A percentile compares a stretch with the other conserved stretches of the same genome.
Conservation (phyloP, 1,284 basidiomycete species). For the Xerocomus tenax region DNA sequence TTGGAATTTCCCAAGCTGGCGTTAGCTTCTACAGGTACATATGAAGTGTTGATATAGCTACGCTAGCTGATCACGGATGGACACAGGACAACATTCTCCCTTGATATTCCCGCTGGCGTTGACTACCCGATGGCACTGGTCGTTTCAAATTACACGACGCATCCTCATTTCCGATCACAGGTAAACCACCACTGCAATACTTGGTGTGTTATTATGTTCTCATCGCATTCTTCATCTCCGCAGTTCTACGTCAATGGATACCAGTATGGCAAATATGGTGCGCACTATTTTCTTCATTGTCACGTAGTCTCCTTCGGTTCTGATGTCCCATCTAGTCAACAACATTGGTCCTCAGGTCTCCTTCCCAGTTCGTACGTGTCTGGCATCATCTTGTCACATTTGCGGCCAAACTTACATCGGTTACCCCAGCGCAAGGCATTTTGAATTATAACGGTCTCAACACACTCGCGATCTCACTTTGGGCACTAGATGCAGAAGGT, state of each 20-base stretch:
- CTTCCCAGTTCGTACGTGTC: slow-evolving; percentile 24
- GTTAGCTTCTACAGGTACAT: slow-evolving; percentile 35
- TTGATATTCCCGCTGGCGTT: slow-evolving; percentile 37
- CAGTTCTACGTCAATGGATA: slow-evolving; percentile 27
- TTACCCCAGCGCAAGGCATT: slow-evolving; percentile 40
- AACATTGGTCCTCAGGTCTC: slow-evolving; percentile 22
- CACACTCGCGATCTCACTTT: slow-evolving; percentile 42
- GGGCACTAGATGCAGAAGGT: slow-evolving; percentile 35
- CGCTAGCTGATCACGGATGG: slow-evolving; percentile 1
- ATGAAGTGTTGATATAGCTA: neutral
- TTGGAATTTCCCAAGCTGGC: slow-evolving; percentile 34
- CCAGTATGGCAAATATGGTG: slow-evolving; percentile 27
- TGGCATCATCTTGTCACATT: neutral
- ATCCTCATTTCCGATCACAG: slow-evolving; percentile 35
- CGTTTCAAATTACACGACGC: slow-evolving; percentile 33
- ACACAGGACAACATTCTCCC: slow-evolving; percentile 37
- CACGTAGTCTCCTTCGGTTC: neutral
- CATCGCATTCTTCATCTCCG: neutral
- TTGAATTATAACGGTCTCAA: slow-evolving; percentile 42
- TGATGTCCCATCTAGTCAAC: slow-evolving; percentile 16
- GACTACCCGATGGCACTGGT: slow-evolving; percentile 41
- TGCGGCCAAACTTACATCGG: slow-evolving; percentile 3
- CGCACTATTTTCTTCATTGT: neutral
- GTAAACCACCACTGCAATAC: slow-evolving; percentile 5
- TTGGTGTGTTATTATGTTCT: neutral